Evolutionary conservation across 768 basidiomycete genomes (phyloP), one percentile per base, ranked within the genome.

Genomic region (Pilatotrama ljubarskyi): DNA sequence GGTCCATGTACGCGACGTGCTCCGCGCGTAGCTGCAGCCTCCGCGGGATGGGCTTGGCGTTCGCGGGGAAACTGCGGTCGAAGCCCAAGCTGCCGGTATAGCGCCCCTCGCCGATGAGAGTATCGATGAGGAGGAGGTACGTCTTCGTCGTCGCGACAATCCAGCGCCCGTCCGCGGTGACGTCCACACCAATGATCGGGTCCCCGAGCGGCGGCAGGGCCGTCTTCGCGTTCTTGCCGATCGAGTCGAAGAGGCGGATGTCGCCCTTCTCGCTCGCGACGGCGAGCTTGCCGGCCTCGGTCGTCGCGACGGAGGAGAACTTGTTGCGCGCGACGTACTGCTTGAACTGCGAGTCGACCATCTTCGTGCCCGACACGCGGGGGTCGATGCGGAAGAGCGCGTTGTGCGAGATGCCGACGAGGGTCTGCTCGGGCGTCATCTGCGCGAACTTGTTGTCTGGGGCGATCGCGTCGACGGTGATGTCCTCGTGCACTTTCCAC

Each of bases 141-240:
- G 87, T 95, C 78, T 90, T 90, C 50, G 93, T 97, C 42, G 97
- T 99, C 13, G 95, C 96, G 29, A 99, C 90, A 52, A 99, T 84
- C 82, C 89, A 99, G 51, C 94, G 87, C 51, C 97, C 97, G 70
- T 93, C 86, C 24, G 93, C 91, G 8, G 95, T 94, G 11, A 92
- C 92, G 75, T 99, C 97, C 51, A 99, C 83, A 36, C 97, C 97
- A 51, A 92, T 74, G 68, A 99, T 98, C 44, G 96, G 92, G 75
- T 97, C 95, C 14, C 97, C 97, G 18, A 98, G 80, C 43, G 95
- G 91, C 35, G 95, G 95, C 36, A 99, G 77, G 13, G 95, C 94
- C 11, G 97, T 99, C 84, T 99, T 99, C 26, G 97, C 97, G 69
- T 93, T 98, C 83, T 98, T 99, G 43, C 97, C 97, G 64, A 99